Conservation (phyloP, 2,329 filamentous ascomycete genomes). For the Colletotrichum eremochloae region DNA sequence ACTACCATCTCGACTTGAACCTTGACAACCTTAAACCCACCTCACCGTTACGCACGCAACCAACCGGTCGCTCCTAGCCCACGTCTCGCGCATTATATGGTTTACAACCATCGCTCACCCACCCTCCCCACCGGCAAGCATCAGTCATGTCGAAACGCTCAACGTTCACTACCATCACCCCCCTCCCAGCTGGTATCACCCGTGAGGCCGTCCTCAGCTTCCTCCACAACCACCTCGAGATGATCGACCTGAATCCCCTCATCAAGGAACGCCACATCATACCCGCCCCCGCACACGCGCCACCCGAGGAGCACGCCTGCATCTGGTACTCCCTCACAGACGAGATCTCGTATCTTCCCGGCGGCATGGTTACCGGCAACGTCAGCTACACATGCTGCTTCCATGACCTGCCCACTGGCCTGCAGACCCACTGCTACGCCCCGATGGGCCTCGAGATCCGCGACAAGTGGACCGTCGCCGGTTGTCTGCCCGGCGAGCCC, state of each 20-base stretch:
- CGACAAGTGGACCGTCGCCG: constrained; percentile 82
- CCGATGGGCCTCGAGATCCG: constrained; percentile 85
- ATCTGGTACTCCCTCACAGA: constrained; percentile 86
- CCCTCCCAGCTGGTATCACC: constrained; percentile 76
- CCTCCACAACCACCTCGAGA: constrained; percentile 82
- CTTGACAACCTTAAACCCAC: constrained; percentile 27
- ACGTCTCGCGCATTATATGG: constrained; percentile 8
- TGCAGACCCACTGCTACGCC: constrained; percentile 88
- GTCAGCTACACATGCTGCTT: constrained; percentile 86
- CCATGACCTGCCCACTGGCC: constrained; percentile 75
- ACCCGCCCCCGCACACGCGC: constrained; percentile 74
- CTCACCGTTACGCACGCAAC: constrained; percentile 10
- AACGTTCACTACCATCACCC: constrained; percentile 83
- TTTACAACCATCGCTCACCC: neutral
- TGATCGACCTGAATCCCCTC: constrained; percentile 91
- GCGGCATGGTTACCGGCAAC: constrained; percentile 72
- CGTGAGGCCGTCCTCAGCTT: constrained; percentile 80
- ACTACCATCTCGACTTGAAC: neutral
- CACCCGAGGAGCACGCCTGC: constrained; percentile 78
- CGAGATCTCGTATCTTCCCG: constrained; percentile 80
- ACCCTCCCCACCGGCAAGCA: neutral
- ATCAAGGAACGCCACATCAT: constrained; percentile 80
- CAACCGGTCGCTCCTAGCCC: neutral
- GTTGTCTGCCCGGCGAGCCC: constrained; percentile 78
- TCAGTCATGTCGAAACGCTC: constrained; percentile 75